Conservation (phyloP, 805 yeast genomes). For the Candida jianshihensis region DNA sequence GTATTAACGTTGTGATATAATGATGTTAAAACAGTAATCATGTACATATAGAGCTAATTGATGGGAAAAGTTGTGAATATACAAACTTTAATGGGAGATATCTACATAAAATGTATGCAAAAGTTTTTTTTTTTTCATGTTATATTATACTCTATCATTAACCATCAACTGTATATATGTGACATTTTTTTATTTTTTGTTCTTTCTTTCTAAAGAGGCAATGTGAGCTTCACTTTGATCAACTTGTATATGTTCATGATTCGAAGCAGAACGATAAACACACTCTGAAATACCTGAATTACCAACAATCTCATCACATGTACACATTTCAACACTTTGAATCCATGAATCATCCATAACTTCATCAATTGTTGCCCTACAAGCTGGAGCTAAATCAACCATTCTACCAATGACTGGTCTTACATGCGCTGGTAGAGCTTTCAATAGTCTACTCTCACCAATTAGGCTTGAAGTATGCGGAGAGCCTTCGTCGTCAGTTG, state of each 20-base stretch:
- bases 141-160: neutral
- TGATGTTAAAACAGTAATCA: neutral
- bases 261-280: slow-evolving; percentile 38
- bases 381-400: slow-evolving; percentile 84
- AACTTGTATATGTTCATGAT: slow-evolving; percentile 81
- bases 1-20: slow-evolving; percentile 72
- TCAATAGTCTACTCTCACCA: slow-evolving; percentile 66
- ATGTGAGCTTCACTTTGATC: slow-evolving; percentile 94
- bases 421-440: slow-evolving; percentile 65
- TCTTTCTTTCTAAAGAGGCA: slow-evolving; percentile 83
- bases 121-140: no score
- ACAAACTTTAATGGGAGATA: no score
- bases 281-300: slow-evolving; percentile 27
- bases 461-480: slow-evolving; percentile 58
- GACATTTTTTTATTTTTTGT: slow-evolving; percentile 9
- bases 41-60: no score
- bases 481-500: slow-evolving; percentile 22
- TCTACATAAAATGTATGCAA: no score
- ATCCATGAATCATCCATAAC: slow-evolving; percentile 72
- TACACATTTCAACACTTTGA: slow-evolving; percentile 59
- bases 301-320: slow-evolving; percentile 39
- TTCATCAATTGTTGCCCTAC: slow-evolving; percentile 75
- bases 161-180: neutral
- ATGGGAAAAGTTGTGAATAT: neutral
- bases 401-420: slow-evolving; percentile 62